Evolutionary conservation across 1,139 yeast genomes (phyloP).

Genomic region (Yamadazyma membranifaciens): DNA sequence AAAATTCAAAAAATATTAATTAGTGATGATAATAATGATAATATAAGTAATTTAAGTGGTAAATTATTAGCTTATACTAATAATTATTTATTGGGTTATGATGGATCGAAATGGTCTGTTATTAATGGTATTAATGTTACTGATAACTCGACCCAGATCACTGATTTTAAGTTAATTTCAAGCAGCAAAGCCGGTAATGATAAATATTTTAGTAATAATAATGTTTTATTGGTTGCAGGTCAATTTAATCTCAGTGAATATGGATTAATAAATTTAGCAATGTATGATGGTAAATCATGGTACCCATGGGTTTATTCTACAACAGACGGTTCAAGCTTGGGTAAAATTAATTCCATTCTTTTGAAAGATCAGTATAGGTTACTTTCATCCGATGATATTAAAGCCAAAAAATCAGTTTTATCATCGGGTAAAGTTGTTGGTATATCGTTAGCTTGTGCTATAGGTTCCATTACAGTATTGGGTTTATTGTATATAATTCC

Average conservation of each 20-base stretch:
- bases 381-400: slow-evolving; percentile 38
- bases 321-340: slow-evolving; percentile 21
- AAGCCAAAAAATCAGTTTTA: slow-evolving; percentile 19
- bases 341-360: slow-evolving; percentile 32
- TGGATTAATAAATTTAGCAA: slow-evolving; percentile 67
- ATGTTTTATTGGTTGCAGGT: slow-evolving; percentile 65
- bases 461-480: slow-evolving; percentile 72
- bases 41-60: slow-evolving; percentile 33
- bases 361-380: slow-evolving; percentile 37
- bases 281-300: slow-evolving; percentile 73
- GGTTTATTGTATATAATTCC: slow-evolving; percentile 63
- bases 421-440: slow-evolving; percentile 79
- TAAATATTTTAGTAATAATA: slow-evolving; percentile 40
- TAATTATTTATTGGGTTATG: slow-evolving; percentile 46
- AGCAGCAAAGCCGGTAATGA: slow-evolving; percentile 22
- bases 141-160: slow-evolving; percentile 26
- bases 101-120: slow-evolving; percentile 47
- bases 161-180: slow-evolving; percentile 41
- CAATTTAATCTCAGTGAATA: slow-evolving; percentile 45
- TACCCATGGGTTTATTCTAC: slow-evolving; percentile 56
- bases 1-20: slow-evolving; percentile 49
- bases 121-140: slow-evolving; percentile 33
- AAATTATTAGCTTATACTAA: slow-evolving; percentile 59
- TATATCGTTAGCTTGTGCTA: slow-evolving; percentile 81
- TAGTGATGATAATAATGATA: slow-evolving; percentile 42